Evolutionary conservation across 768 basidiomycete genomes (phyloP).

Genomic region (Macrolepiota fuliginosa): DNA sequence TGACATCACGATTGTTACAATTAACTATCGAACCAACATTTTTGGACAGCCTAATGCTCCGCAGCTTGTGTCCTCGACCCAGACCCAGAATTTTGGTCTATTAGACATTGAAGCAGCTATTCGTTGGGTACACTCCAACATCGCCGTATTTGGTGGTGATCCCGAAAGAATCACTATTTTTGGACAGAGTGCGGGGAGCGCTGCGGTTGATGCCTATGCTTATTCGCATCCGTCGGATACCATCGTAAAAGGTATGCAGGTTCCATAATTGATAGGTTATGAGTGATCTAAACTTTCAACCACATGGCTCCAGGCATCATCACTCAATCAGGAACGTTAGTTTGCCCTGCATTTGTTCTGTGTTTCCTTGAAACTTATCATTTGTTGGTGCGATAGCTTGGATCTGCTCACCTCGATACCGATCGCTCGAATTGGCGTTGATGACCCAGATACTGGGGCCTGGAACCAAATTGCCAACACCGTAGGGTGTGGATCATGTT

Average conservation of each 20-base stretch:
- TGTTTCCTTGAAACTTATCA: neutral
- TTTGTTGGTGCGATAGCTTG: slow-evolving; percentile 10
- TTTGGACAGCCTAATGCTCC: slow-evolving; percentile 39
- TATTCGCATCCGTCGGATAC: slow-evolving; percentile 32
- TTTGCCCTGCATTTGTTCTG: neutral
- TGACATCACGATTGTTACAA: slow-evolving; percentile 32
- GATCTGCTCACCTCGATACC: slow-evolving; percentile 1
- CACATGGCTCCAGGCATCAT: slow-evolving; percentile 22
- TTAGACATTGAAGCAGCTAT: slow-evolving; percentile 38
- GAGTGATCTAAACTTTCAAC: neutral
- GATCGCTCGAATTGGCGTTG: neutral
- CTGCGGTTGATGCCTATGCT: slow-evolving; percentile 31
- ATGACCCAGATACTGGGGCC: slow-evolving; percentile 16
- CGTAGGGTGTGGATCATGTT: slow-evolving; percentile 33
- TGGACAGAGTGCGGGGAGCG: slow-evolving; percentile 35
- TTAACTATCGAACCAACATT: slow-evolving; percentile 39
- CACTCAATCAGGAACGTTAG: slow-evolving; percentile 32
- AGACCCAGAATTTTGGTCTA: slow-evolving; percentile 36
- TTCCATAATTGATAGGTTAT: slow-evolving; percentile 5
- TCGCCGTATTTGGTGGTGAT: slow-evolving; percentile 39
- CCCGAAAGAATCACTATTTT: slow-evolving; percentile 33
- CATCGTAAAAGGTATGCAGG: slow-evolving; percentile 21
- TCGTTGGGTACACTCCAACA: slow-evolving; percentile 45
- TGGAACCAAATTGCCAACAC: slow-evolving; percentile 29
- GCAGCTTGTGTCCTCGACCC: slow-evolving; percentile 23